Conservation (phyloP, 208 protist genomes). For the Leishmania aethiopica region DNA sequence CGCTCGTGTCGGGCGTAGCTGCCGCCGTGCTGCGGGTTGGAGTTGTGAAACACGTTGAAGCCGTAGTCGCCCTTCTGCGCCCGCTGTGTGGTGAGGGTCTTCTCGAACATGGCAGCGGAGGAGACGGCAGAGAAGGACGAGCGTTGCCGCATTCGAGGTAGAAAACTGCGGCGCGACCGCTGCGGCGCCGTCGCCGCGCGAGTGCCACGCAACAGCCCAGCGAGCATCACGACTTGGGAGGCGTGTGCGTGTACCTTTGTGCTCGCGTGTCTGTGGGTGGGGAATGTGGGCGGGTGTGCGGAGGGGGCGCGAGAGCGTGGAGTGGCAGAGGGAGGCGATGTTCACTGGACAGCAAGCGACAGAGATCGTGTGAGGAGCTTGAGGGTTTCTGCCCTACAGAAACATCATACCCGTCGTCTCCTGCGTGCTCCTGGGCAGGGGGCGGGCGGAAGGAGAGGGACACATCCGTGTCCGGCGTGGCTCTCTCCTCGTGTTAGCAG, state of each 20-base stretch:
- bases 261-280: not conserved
- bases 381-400: too few relatives aligned
- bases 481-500: not conserved
- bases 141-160: not conserved
- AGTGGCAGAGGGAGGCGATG: not conserved
- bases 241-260: not conserved
- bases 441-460: not conserved
- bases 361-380: not conserved
- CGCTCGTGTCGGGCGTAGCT: conserved; percentile 84
- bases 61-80: conserved; percentile 71
- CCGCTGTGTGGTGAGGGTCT: conserved; percentile 7
- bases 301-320: not conserved
- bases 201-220: not conserved
- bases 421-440: not conserved
- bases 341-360: not conserved
- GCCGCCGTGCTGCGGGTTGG: conserved; percentile 85
- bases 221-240: not conserved
- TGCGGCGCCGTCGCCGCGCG: not conserved
- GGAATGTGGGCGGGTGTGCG: not conserved
- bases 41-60: conserved; percentile 88
- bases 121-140: not conserved
- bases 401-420: too few relatives aligned
- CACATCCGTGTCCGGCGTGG: not conserved
- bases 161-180: not conserved
- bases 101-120: not conserved